Base-by-base conservation (phyloP, 306 rosid genomes). In the cucumber (Cucumis sativus) region DNA sequence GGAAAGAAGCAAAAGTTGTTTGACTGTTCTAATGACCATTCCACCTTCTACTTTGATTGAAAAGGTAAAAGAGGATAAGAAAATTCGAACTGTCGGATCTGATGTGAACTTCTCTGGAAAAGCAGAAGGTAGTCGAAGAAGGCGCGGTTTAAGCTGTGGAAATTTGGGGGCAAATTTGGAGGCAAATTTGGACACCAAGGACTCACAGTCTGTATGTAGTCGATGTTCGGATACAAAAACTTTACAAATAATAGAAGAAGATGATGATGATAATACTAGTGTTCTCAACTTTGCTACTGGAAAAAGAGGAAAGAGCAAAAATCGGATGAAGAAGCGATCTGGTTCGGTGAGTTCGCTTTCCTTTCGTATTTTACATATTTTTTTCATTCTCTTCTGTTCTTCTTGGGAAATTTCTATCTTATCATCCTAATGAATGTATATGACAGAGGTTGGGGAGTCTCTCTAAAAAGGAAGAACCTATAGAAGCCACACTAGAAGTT, bases 241-340 rank as follows among this genome's bases (percentile, higher is more conserved):
- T 43, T 63, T 77, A 37, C 77, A 64, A 41, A 83, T 81, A 37
- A 65, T 78, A 5, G 93, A 89, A 60, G 13, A 74, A 60, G 97
- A 92, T 49, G 93, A 95, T 56, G 96, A 95, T 67, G 97, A 95
- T 67, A 84, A 84, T 54, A 51, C 88, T 11, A 92, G 97, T 43
- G 89, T 88, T 75, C 81, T 89, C 73, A 87, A 87, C 70, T 95
- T 83, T 75, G 79, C 61, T 10, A 76, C 81, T 9, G 84, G 30
- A 78, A 78, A 76, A 81, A 83, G 79, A 20, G 78, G 79, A 76
- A 83, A 17, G 81, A 60, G 84, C 79, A 82, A 75, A 69, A 73
- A 28, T 45, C 80, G 83, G 41, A 17, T 75, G 55, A 84, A 79
- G 74, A 74, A 61, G 51, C 83, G 78, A 82, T 79, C 80, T 18